Evolutionary conservation across 768 basidiomycete species (phyloP).

Genomic region (Pleurotus giganteus): DNA sequence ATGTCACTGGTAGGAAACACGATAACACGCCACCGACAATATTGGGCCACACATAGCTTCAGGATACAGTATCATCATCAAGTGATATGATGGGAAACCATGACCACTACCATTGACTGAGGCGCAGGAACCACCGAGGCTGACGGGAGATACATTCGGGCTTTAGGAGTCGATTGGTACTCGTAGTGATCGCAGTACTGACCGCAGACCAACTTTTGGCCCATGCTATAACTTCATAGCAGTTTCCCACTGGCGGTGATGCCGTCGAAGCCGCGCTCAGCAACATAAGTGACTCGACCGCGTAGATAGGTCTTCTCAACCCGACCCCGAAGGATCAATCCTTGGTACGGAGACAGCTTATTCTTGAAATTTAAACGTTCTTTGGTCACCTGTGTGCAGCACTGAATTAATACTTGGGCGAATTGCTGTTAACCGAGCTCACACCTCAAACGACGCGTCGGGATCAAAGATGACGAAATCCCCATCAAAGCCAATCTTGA

Average conservation of each 20-base stretch:
- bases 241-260: not conserved
- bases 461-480: slow-evolving; percentile 89
- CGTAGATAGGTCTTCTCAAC: slow-evolving; percentile 81
- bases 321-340: slow-evolving; percentile 63
- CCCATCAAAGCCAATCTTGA: slow-evolving; percentile 75
- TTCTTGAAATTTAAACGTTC: slow-evolving; percentile 86
- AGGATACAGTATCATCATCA: not conserved
- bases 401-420: slow-evolving; percentile 32
- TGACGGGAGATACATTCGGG: no score
- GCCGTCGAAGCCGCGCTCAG: slow-evolving; percentile 32
- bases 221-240: not conserved
- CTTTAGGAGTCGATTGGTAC: no score
- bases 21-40: not conserved
- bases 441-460: slow-evolving; percentile 43
- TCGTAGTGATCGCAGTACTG: no score
- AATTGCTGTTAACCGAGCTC: slow-evolving; percentile 27
- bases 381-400: slow-evolving; percentile 60
- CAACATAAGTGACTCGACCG: slow-evolving; percentile 66
- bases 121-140: no score
- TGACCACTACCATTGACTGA: no score
- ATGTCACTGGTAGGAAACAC: no score
- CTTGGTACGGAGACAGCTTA: slow-evolving; percentile 89
- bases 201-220: not conserved
- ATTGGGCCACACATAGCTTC: not conserved
- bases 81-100: no score